Evolutionary conservation across 352 stramenopile genomes (phyloP).

Genomic region (Peronospora destructor): DNA sequence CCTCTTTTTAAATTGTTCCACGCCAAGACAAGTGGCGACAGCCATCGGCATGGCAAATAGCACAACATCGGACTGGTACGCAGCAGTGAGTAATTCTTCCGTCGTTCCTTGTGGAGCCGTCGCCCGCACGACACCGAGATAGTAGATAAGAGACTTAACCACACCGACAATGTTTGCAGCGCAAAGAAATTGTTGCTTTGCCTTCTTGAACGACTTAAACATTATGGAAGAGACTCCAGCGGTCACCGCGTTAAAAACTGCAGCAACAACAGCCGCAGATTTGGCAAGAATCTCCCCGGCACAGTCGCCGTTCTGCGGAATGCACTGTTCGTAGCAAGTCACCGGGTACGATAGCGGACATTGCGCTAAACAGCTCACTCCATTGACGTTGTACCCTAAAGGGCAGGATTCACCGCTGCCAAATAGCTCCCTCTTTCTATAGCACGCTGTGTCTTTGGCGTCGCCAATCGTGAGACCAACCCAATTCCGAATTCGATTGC

Average conservation of each 20-base stretch:
- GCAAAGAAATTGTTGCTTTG: conserved; percentile 23
- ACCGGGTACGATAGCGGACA: conserved; percentile 59
- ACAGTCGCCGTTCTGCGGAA: conserved; percentile 46
- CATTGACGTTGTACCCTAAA: conserved; percentile 18
- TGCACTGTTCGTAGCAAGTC: conserved; percentile 47
- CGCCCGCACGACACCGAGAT: conserved; percentile 17
- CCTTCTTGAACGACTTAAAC: conserved; percentile 26
- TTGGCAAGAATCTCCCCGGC: conserved; percentile 30
- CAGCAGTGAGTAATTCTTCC: conserved; percentile 24
- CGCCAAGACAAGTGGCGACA: conserved; percentile 23
- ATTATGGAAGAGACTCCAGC: conserved; percentile 35
- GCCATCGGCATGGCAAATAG: conserved; percentile 21
- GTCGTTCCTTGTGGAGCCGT: conserved; percentile 13
- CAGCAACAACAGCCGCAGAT: conserved; percentile 24
- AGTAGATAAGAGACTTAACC: conserved; percentile 26
- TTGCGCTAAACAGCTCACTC: conserved; percentile 25
- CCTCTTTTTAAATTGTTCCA: conserved; percentile 7
- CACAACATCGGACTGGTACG: conserved; percentile 27
- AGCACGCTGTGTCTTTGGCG: conserved; percentile 26
- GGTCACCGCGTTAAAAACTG: conserved; percentile 32
- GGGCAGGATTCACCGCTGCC: conserved; percentile 17
- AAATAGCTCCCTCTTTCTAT: conserved; percentile 19
- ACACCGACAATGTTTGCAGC: conserved; percentile 26
- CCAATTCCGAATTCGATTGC: conserved; percentile 29
- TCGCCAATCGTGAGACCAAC: conserved; percentile 21